Evolutionary conservation across 352 stramenopile genomes (phyloP).

Genomic region (Phytophthora syringae): DNA sequence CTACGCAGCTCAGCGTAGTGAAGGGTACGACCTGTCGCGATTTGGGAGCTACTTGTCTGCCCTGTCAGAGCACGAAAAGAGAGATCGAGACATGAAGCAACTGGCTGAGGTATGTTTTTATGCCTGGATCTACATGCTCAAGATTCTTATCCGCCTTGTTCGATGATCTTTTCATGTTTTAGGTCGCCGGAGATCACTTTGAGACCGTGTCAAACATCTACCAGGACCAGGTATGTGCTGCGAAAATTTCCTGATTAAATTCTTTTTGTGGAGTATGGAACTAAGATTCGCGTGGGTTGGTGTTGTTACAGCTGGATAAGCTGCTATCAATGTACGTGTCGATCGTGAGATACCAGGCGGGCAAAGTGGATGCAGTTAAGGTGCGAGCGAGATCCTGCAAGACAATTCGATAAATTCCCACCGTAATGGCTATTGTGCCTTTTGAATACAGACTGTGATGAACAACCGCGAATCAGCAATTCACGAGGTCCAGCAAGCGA

Average conservation of each 20-base stretch:
- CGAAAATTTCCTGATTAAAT: background rate
- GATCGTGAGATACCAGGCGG: constrained; percentile 83
- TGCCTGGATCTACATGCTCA: background rate
- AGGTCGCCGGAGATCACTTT: constrained; percentile 82
- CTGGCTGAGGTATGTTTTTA: constrained; percentile 57
- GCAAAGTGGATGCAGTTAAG: constrained; percentile 89
- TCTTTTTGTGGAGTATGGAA: background rate
- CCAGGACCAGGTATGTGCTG: constrained; percentile 72
- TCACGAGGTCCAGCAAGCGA: constrained; percentile 88
- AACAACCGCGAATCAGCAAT: constrained; percentile 88
- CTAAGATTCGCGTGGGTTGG: constrained; percentile 3
- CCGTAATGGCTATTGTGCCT: background rate
- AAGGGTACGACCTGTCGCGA: constrained; percentile 88
- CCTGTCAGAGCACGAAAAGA: constrained; percentile 78
- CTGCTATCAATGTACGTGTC: constrained; percentile 88
- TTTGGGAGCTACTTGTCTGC: constrained; percentile 87
- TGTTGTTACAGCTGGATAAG: constrained; percentile 68
- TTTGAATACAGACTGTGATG: constrained; percentile 73
- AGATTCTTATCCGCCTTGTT: background rate
- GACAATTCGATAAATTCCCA: background rate
- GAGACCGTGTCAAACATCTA: constrained; percentile 88
- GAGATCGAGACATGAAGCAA: constrained; percentile 75
- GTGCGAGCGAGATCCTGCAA: constrained; percentile 32
- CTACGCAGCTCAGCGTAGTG: constrained; percentile 75
- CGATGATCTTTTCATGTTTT: constrained; percentile 1